Base-by-base conservation (phyloP, 805 yeast genomes). In the Candida germanica region DNA sequence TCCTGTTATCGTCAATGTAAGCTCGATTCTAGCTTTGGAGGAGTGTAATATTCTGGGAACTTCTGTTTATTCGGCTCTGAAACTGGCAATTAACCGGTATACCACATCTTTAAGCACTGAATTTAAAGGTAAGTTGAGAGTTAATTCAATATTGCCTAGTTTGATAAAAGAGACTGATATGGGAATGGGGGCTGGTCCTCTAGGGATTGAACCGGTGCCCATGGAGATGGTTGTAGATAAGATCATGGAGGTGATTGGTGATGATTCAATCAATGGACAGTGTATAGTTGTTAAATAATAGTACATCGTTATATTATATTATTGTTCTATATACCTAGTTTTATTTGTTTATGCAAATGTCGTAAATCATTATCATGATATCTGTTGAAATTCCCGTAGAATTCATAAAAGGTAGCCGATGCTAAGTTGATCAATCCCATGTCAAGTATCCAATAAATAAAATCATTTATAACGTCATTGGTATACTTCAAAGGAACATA, bases 61-160 rank as follows among this genome's bases (percentile, higher is more conserved):
- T 0, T 43, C 77, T 0, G 80, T 80, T 0, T 87, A 87, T 47
- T 62, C 82, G 0, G 84, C 88, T 0, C 64, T 83, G 35, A 87
- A 87, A 51, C 79, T 82, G 0, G 95, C 87, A 0, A 49, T 87
- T 3, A 58, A 73, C 31, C 82, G 82, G 3, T 77, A 86, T 47
- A 73, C 87, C 0, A 58, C 64, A 29, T 55, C 80, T 0, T 52
- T 84, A 22, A 83, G 89, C 0, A 47, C 55, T 1, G 96, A 87
- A 46, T 51, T 83, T 40, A 71, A 69, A 10, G 57, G 76, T 0
- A 65, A 66, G 7, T 68, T 87, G 2, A 56, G 86, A 25, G 81
- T 81, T 28, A 84, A 84, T 53, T 65, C 82, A 1, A 54, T 87
- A 1, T 54, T 79, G 13, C 93, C 95, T 0, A 91, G 91, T 0